Evolutionary conservation across 805 yeast species (phyloP).

Genomic region (Metschnikowia drakensbergensis): DNA sequence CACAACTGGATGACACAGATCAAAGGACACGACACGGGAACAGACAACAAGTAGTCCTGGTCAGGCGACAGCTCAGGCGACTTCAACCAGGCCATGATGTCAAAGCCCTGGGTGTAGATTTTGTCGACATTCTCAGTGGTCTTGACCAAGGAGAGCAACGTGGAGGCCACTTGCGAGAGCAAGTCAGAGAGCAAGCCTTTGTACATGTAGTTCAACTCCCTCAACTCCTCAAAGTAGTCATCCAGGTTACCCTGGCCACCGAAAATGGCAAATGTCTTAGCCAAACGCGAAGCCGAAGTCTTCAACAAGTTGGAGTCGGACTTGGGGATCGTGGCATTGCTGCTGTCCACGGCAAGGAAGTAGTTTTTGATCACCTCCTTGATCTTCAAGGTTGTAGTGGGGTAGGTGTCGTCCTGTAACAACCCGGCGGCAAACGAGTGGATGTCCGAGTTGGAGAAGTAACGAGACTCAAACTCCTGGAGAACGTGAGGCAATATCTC

Average conservation of each 20-base stretch:
- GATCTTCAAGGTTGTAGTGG: constrained; percentile 69
- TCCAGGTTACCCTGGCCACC: constrained; percentile 99
- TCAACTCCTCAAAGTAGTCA: constrained; percentile 93
- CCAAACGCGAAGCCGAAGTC: constrained; percentile 53
- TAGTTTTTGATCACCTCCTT: constrained; percentile 76
- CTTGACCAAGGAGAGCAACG: constrained; percentile 64
- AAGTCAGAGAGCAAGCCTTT: constrained; percentile 70
- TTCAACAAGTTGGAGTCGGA: constrained; percentile 51
- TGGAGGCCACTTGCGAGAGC: constrained; percentile 62
- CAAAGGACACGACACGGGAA: constrained; percentile 95
- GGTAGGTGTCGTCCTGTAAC: constrained; percentile 49
- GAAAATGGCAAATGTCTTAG: constrained; percentile 76
- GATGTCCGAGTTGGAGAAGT: constrained; percentile 62
- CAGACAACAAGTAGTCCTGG: constrained; percentile 78
- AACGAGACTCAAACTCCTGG: constrained; percentile 80
- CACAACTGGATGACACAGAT: constrained; percentile 94
- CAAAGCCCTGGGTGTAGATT: constrained; percentile 90
- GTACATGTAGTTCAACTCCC: constrained; percentile 77
- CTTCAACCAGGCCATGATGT: constrained; percentile 82
- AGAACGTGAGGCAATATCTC: constrained; percentile 69
- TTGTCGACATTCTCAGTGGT: constrained; percentile 76
- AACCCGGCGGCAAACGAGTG: constrained; percentile 81
- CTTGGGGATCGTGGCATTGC: constrained; percentile 23
- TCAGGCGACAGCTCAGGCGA: constrained; percentile 86
- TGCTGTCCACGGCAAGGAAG: constrained; percentile 41